Evolutionary conservation across 495 filamentous ascomycete species (phyloP), one percentile per base, ranked within the genome.

Genomic region (Lophiotrema nucula): DNA sequence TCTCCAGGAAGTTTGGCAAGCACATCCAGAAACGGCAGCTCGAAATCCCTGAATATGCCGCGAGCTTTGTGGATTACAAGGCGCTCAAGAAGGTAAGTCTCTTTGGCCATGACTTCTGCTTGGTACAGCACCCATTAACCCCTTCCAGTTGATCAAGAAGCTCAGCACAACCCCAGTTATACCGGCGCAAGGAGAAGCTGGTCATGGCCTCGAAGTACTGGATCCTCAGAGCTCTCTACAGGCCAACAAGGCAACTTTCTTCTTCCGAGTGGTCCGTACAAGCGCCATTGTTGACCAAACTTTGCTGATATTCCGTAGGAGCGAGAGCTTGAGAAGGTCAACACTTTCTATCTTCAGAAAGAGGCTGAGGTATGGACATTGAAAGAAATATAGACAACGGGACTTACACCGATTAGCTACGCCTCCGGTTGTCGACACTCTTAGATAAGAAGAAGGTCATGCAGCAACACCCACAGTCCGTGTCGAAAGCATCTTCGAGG

Each of bases 51-150:
- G 93, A 98, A 80, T 98, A 98, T 87, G 93, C 92, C 44, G 90
- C 92, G 47, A 96, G 90, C 74, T 97, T 98, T 71, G 92, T 97
- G 47, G 97, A 98, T 75, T 98, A 98, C 77, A 98, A 98, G 77
- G 92, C 89, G 52, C 79, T 98, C 60, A 98, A 98, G 74, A 97
- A 97, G 88, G 93, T 96, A 26, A 43, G 6, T 43, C 10, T 18
- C 39, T 43, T 43, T 18, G n/a, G n/a, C n/a, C n/a, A n/a, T 21
- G 6, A 21, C 10, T 18, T 18, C 19, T 43, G 39, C 19, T 43
- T 6, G 10, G 18, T 38, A 19, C 16, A 5, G 38, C 35, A 27
- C 18, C 47, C 59, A 35, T 21, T 46, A 42, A 45, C 53, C 56
- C 44, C 26, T 56, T 21, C 52, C 70, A 97, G 95, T 91, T 98